phyloP scores from a whole-genome alignment of 2,329 filamentous ascomycete species.

The Aureobasidium musti region DNA sequence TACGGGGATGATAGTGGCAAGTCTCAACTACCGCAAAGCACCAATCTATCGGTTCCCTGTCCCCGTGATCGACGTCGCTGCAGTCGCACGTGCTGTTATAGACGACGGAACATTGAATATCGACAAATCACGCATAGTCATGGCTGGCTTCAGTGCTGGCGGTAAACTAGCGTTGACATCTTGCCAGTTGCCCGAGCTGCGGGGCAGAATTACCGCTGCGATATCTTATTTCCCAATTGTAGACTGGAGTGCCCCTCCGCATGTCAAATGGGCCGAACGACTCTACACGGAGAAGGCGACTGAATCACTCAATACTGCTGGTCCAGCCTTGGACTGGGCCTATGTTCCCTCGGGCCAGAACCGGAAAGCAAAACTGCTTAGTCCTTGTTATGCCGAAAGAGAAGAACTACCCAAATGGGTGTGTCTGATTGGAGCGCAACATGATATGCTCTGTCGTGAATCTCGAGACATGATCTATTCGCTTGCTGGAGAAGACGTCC shows the following conservation, averaged over 20 bases:
- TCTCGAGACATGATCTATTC: constrained; percentile 13
- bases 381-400: neutral
- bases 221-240: neutral
- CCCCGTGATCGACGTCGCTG: neutral
- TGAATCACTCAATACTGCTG: neutral
- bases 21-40: constrained; percentile 1
- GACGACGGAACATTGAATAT: neutral
- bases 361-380: neutral
- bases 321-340: neutral
- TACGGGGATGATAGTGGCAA: neutral
- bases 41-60: neutral
- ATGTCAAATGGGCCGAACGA: neutral
- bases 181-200: constrained; percentile 1
- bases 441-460: constrained; percentile 16
- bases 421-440: constrained; percentile 15
- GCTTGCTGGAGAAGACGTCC: neutral
- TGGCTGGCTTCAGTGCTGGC: constrained; percentile 13
- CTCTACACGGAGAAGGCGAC: neutral
- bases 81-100: neutral
- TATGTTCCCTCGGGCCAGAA: constrained; percentile 3
- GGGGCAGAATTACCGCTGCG: neutral
- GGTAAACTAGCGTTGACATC: neutral
- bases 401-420: neutral
- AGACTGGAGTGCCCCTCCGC: constrained; percentile 2
- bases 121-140: neutral